phyloP scores from a whole-genome alignment of 2,329 filamentous ascomycete species.

The Rhynchosporium secalis region DNA sequence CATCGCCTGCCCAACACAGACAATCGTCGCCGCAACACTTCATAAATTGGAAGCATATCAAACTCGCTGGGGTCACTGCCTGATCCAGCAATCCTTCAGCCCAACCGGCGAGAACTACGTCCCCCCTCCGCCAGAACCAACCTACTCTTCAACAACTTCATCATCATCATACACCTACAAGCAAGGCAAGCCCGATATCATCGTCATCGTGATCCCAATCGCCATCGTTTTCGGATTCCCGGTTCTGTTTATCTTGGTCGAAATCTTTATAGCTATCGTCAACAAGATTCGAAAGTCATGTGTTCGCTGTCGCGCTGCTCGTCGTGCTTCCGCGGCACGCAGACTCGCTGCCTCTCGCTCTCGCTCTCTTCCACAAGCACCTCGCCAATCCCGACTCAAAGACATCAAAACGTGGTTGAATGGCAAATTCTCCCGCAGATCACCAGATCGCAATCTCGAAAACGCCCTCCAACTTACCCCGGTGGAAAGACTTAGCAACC shows the following conservation, averaged over 20 bases:
- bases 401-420: not conserved
- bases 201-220: not conserved
- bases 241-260: no score
- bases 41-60: not conserved
- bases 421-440: not conserved
- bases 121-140: no score
- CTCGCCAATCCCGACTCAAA: no score
- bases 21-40: not conserved
- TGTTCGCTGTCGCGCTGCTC: no score
- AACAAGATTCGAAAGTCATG: no score
- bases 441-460: not conserved
- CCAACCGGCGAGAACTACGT: not conserved
- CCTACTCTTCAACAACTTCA: no score
- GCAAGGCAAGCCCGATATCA: no score
- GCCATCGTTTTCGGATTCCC: no score
- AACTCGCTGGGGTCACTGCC: not conserved
- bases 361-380: no score
- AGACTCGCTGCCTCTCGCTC: no score
- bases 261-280: no score
- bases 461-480: not conserved
- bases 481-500: not conserved
- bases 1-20: not conserved
- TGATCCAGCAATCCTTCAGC: constrained; percentile 4
- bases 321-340: no score
- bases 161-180: not conserved